Base-by-base conservation (phyloP, 805 yeast species). In the Pichia cabralensis region DNA sequence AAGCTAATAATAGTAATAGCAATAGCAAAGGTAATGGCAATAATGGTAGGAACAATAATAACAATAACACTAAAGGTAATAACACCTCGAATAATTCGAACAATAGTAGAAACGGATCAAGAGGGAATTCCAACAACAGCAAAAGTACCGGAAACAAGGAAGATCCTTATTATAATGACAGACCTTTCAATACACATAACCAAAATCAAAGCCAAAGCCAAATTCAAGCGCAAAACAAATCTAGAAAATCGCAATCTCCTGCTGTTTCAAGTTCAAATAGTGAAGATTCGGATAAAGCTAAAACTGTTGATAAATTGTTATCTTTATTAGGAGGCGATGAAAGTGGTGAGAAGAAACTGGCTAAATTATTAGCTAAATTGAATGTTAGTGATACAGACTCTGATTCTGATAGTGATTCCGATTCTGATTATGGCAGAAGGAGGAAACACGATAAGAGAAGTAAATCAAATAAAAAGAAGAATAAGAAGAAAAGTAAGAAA, bases 161-260 rank as follows among this genome's bases (percentile, higher is more conserved):
- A 5, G 19, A 20, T 22, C 9, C 24, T 3, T 21, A 22, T 16
- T 27, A 33, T 13, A 33, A 16, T 33, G 26, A 33, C 14, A 26
- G 30, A 26, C 35, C 35, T 5, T 33, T 27, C 27, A 33, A 33
- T 13, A 26, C 30, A 13, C n/a, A n/a, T 2, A 11, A 10, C 10
- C 19, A n/a, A n/a, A 16, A 26, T 11, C 13, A 23, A 11, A 23
- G 25, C 12, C 12, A 8, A 23, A n/a, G 6, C 22, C 22, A 23
- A 23, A 23, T 11, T 8, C 25, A 23, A 23, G 12, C 13, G n/a
- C 8, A 23, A 11, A 8, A 15, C 11, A 15, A 25, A 14, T 14
- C 6, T 14, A n/a, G n/a, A 22, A 22, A 8, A 22, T 11, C 24
- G n/a, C 11, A 10, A 12, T 8, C 24, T 3, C 16, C 26, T 16